Evolutionary conservation across 1,284 basidiomycete species (phyloP), one percentile per base, ranked within the genome.

Genomic region (Rhodofomes roseus): DNA sequence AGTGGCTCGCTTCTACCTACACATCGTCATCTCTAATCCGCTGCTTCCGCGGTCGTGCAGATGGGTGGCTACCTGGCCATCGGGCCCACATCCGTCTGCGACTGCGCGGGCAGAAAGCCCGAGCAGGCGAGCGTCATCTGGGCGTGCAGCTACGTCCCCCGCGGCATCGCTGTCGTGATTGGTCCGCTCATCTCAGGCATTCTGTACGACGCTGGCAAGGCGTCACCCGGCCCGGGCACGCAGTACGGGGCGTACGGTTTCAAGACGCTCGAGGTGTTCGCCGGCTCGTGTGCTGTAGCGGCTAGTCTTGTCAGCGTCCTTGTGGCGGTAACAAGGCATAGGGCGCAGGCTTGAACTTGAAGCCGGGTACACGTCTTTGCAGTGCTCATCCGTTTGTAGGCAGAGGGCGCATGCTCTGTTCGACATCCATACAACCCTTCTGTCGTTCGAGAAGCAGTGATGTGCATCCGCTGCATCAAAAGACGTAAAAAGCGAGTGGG

Each of bases 211-310:
- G 59, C 61, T 6, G 65, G 66, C 29, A 66, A 60, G 54, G 31
- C 51, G 2, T 53, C 62, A 1, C 44, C 58, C 18, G 54, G 20
- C 31, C 14, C 39, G 16, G 25, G 18, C 31, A 29, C 36, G 5
- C 39, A 55, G 6, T 70, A 65, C 44, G 69, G 67, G 7, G 53
- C 53, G 37, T 63, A 63, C 14, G 69, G 67, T 4, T 70, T 67
- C 39, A 66, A 66, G n/a, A 60, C 64, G 2, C 63, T 70, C 22
- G 67, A 70, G 63, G 66, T 69, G 23, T 70, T 70, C 59, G 69
- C 69, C 9, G 69, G 69, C 2, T 62, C 63, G 4, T 68, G 65
- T 41, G 68, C 69, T 4, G 55, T 67, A 2, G 66, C 61, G 23
- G 64, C 66, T 3, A 65, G 63, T 3, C 23, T 66, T 4, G 62